Conservation (phyloP, 306 rosid species). For the Ormosia emarginata region DNA sequence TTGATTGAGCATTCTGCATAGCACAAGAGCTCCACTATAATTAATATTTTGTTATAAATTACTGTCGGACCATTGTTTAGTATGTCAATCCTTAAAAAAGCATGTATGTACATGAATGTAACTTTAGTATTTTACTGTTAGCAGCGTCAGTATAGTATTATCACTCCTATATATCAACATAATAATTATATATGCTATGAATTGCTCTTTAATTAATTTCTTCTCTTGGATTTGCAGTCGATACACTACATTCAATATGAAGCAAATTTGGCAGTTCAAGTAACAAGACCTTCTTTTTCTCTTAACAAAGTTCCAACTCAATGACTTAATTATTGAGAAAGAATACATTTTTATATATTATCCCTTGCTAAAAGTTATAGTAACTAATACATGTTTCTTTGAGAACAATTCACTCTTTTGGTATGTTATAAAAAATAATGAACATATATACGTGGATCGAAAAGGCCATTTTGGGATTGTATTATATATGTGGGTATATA, state of each 20-base stretch:
- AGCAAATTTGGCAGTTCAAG: slow-evolving; percentile 13
- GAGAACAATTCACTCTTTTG: slow-evolving; percentile 48
- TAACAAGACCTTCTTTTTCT: slow-evolving; percentile 17
- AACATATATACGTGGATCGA: background rate
- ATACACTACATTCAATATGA: background rate
- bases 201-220: background rate
- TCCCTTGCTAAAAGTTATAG: slow-evolving; percentile 30
- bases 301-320: slow-evolving; percentile 29
- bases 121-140: background rate
- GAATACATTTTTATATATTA: slow-evolving; percentile 19
- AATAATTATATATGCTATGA: background rate
- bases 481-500: background rate
- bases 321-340: slow-evolving; percentile 31
- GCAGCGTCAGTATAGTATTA: background rate
- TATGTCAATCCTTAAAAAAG: background rate
- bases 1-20: background rate
- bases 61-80: background rate
- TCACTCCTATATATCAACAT: background rate
- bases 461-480: slow-evolving; percentile 35
- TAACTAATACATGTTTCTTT: slow-evolving; percentile 42
- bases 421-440: background rate
- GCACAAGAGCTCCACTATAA: slow-evolving; percentile 3
- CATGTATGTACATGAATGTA: background rate
- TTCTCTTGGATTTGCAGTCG: background rate
- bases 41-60: background rate